phyloP scores from a whole-genome alignment of 202 grass and related monocot genomes.

The Eragrostis tef region DNA sequence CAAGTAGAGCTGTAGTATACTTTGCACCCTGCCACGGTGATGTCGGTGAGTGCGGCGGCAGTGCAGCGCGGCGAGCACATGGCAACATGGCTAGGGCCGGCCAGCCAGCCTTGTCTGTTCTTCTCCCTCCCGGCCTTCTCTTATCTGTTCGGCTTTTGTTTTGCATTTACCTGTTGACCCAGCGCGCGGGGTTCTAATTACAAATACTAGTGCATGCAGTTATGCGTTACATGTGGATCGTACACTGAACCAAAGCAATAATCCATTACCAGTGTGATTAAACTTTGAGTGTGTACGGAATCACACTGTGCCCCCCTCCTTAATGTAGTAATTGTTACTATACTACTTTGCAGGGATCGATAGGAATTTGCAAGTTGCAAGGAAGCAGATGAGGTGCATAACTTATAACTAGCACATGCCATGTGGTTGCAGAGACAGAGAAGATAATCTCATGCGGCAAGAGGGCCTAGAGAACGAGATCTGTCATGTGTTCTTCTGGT shows the following conservation, averaged over 20 bases:
- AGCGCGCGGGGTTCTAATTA: not conserved
- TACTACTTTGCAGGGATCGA: not conserved
- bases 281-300: constrained; percentile 20
- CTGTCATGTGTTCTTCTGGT: constrained; percentile 8
- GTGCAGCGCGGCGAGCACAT: constrained; percentile 22
- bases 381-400: constrained; percentile 3
- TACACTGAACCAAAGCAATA: not conserved
- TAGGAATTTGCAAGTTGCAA: constrained; percentile 3
- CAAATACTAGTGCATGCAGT: not conserved
- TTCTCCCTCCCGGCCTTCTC: not conserved
- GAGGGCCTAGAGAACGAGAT: not conserved
- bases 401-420: constrained; percentile 15
- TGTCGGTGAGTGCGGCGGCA: constrained; percentile 33
- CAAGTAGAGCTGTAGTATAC: not conserved
- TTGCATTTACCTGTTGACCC: constrained; percentile 42
- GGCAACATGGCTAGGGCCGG: constrained; percentile 28
- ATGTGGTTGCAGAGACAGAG: constrained; percentile 21
- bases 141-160: constrained; percentile 19
- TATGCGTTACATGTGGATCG: not conserved
- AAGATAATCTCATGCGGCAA: not conserved
- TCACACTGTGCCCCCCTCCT: not conserved
- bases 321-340: not conserved
- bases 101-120: constrained; percentile 33
- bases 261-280: not conserved
- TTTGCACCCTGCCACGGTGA: not conserved